Conservation (phyloP, 176 grass and related monocot genomes). For the Tillandsia leiboldiana region DNA sequence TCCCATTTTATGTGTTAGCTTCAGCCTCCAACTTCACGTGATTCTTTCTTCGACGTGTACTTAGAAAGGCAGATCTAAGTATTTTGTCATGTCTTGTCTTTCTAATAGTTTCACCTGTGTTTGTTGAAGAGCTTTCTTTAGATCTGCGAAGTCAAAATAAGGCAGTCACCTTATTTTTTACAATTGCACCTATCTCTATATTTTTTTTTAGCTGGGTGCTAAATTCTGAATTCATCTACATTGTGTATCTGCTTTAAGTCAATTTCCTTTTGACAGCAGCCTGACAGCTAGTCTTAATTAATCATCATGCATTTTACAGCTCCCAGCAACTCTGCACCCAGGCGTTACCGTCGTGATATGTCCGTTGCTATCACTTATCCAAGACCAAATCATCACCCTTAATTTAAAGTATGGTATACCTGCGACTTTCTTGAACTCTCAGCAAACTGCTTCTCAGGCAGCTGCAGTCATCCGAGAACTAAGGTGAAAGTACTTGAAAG, state of each 20-base stretch:
- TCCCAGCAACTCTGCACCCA: constrained; percentile 79
- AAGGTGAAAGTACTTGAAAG: constrained; percentile 29
- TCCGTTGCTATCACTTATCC: constrained; percentile 75
- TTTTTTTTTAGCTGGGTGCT: neutral
- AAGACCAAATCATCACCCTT: constrained; percentile 83
- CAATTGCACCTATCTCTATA: neutral
- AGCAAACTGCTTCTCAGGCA: constrained; percentile 76
- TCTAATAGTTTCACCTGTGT: neutral
- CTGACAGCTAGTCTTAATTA: neutral
- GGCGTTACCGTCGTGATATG: constrained; percentile 76
- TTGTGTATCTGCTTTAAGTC: neutral
- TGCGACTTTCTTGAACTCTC: constrained; percentile 79
- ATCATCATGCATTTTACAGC: constrained; percentile 42
- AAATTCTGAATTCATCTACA: neutral
- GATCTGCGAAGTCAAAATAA: neutral
- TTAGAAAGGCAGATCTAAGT: neutral
- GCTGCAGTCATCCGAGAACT: constrained; percentile 63
- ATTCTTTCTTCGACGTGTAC: neutral
- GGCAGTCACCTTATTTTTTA: neutral
- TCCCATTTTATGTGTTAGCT: neutral
- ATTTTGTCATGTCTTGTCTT: neutral
- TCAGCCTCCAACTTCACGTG: constrained; percentile 6
- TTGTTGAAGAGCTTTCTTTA: constrained; percentile 1
- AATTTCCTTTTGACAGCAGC: neutral
- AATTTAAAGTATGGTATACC: constrained; percentile 69